Evolutionary conservation across 2,329 filamentous ascomycete species (phyloP).

Genomic region (Achaetomium macrosporum): DNA sequence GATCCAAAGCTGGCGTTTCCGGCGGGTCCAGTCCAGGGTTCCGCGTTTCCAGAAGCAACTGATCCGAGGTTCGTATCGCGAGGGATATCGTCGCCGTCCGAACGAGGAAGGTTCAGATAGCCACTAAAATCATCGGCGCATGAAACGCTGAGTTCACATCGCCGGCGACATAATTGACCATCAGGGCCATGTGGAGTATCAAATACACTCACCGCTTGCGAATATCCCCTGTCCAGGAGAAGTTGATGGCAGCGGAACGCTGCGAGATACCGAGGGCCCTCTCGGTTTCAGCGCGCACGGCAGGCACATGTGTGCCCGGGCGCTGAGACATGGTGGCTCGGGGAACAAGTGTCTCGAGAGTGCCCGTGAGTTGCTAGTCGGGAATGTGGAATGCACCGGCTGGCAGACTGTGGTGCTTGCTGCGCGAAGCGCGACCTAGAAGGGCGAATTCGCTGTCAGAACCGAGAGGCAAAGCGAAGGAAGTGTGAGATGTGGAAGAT

Average conservation of each 20-base stretch:
- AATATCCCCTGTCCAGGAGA: slow-evolving; percentile 39
- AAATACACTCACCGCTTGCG: slow-evolving; percentile 36
- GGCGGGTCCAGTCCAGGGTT: too few relatives aligned
- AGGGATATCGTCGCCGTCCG: too few relatives aligned
- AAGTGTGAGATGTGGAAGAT: slow-evolving; percentile 1
- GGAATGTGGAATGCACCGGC: not conserved
- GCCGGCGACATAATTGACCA: not conserved
- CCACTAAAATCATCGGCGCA: too few relatives aligned
- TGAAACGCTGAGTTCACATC: not conserved
- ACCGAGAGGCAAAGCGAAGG: not conserved
- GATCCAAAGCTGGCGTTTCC: too few relatives aligned
- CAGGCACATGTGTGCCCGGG: slow-evolving; percentile 25
- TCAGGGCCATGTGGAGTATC: not conserved
- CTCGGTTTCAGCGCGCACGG: slow-evolving; percentile 29
- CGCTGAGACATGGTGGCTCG: slow-evolving; percentile 23
- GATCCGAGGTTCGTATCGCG: too few relatives aligned
- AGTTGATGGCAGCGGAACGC: slow-evolving; percentile 35
- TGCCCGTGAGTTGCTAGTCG: slow-evolving; percentile 4
- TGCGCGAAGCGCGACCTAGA: not conserved
- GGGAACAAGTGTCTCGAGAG: slow-evolving; percentile 7
- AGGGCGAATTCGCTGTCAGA: not conserved
- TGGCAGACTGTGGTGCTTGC: slow-evolving; percentile 2
- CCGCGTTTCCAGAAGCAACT: too few relatives aligned
- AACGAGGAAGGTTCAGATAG: too few relatives aligned
- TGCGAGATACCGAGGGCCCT: slow-evolving; percentile 38